Conservation (phyloP, 2,329 filamentous ascomycete genomes). For the Trichoderma pleuroti region DNA sequence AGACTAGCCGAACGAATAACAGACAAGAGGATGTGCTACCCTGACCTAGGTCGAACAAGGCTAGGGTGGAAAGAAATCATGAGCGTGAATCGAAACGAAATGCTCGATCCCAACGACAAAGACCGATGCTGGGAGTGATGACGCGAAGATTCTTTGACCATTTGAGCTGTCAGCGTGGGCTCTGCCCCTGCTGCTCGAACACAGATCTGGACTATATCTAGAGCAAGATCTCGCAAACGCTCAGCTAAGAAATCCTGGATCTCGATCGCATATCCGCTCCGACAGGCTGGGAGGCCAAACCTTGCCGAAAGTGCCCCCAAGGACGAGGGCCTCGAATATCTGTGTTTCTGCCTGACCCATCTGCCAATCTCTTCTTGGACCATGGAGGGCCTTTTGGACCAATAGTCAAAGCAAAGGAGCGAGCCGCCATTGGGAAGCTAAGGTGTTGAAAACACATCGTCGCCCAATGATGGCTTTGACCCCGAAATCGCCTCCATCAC, state of each 20-base stretch:
- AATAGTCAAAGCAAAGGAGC: not conserved
- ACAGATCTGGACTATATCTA: not conserved
- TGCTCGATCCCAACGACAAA: not conserved
- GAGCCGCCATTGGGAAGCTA: not conserved
- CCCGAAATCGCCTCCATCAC: not conserved
- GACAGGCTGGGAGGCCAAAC: not conserved
- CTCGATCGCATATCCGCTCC: not conserved
- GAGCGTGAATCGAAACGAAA: no score
- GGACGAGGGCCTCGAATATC: not conserved
- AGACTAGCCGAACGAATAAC: not conserved
- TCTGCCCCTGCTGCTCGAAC: not conserved
- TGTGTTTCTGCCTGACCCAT: not conserved
- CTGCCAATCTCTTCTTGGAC: not conserved
- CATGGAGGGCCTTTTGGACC: not conserved
- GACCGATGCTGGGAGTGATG: not conserved
- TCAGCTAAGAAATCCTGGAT: not conserved
- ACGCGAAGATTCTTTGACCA: not conserved
- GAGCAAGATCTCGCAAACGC: not conserved
- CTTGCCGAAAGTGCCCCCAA: no score
- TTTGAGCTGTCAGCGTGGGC: not conserved
- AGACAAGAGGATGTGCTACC: not conserved
- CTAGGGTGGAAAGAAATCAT: not conserved
- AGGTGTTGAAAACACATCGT: not conserved
- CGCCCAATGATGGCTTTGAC: not conserved
- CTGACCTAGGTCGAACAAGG: not conserved